These are phyloP conservation scores for Quillaja saponaria DNA, from an alignment of 306 rosid genomes.

Conservation along the genomic window DNA sequence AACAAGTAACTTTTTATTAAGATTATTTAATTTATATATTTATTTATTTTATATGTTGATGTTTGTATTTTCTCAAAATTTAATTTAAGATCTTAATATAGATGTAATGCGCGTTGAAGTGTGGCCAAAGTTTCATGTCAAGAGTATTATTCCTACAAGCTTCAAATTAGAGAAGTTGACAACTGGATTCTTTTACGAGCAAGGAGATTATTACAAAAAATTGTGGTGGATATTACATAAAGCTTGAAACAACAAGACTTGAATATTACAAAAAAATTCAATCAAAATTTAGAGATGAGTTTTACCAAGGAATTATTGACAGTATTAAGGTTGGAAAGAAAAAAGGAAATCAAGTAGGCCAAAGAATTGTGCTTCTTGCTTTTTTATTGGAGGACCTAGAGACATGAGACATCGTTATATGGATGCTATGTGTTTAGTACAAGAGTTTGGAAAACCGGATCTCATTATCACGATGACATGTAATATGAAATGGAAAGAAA, in stretches of 20 bases:
- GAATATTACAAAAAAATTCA: neutral
- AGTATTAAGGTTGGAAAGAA: neutral
- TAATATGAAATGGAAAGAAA: neutral
- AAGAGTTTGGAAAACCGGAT: neutral
- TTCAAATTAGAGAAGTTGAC: no score
- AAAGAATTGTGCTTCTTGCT: neutral
- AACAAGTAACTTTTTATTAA: no score
- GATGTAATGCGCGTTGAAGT: no score
- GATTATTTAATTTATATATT: no score
- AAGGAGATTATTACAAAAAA: neutral
- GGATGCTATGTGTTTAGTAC: no score
- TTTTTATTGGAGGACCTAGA: neutral
- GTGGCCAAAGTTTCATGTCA: no score
- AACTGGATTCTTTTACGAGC: no score
- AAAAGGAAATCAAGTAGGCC: no score
- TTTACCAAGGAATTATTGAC: neutral
- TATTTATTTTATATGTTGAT: no score
- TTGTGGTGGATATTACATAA: neutral
- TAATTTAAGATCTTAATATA: no score
- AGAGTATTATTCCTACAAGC: no score
- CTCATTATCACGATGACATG: neutral
- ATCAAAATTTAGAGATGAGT: neutral
- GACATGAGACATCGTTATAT: neutral
- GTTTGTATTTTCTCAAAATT: no score
- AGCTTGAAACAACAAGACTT: neutral